Evolutionary conservation across 345 rosid species (phyloP).

Genomic region (Triadica sebifera): DNA sequence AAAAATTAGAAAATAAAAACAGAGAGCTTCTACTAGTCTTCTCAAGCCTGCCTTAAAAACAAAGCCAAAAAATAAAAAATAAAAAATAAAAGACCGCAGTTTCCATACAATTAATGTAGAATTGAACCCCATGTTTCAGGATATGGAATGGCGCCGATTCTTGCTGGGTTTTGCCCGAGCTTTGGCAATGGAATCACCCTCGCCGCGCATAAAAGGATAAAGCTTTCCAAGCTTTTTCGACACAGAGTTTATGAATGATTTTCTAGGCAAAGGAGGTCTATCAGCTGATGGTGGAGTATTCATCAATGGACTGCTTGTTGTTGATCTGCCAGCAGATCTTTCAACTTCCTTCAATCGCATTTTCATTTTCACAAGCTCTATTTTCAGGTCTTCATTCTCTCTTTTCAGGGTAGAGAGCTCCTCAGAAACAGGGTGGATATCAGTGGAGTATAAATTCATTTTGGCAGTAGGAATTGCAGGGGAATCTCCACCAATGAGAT

Average conservation of each 20-base stretch:
- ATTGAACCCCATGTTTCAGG: conserved; percentile 40
- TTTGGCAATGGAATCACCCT: conserved; percentile 47
- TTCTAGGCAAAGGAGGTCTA: conserved; percentile 78
- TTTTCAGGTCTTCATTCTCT: conserved; percentile 80
- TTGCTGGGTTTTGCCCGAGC: conserved; percentile 60
- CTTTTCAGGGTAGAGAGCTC: conserved; percentile 60
- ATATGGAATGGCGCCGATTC: conserved; percentile 82
- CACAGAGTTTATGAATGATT: conserved; percentile 67
- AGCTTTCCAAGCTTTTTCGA: conserved; percentile 78
- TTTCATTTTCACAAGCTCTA: conserved; percentile 77
- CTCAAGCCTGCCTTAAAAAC: conserved; percentile 12
- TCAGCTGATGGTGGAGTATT: conserved; percentile 46
- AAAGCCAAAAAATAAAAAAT: neutral
- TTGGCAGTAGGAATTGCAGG: conserved; percentile 37
- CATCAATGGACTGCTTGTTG: conserved; percentile 33
- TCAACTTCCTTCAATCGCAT: conserved; percentile 79
- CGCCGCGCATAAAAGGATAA: conserved; percentile 52
- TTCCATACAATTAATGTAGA: conserved; percentile 1
- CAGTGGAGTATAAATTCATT: conserved; percentile 30
- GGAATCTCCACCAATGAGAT: conserved; percentile 31
- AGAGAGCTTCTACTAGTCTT: conserved; percentile 10
- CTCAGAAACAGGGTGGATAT: conserved; percentile 49
- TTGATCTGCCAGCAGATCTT: conserved; percentile 29
- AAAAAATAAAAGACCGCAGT: neutral
- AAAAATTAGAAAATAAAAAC: neutral